Conservation (phyloP, 345 rosid genomes). For the Viola odorata region DNA sequence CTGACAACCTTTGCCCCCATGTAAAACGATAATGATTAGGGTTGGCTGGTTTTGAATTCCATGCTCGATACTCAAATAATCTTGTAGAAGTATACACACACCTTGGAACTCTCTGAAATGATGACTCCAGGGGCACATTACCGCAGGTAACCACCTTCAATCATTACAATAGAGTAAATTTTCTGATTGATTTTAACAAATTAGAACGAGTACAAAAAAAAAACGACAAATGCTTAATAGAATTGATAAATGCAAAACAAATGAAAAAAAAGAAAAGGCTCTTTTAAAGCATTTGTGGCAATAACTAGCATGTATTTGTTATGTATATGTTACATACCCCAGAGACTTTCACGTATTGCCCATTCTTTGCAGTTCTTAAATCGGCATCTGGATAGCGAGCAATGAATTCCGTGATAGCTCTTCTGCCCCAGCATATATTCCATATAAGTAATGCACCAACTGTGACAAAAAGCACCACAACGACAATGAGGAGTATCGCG, state of each 20-base stretch:
- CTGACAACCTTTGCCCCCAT: slow-evolving; percentile 76
- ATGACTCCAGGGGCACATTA: slow-evolving; percentile 87
- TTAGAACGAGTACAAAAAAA: neutral
- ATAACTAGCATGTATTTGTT: too few species aligned
- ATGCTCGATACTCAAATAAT: slow-evolving; percentile 81
- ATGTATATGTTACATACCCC: slow-evolving; percentile 52
- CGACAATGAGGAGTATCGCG: slow-evolving; percentile 61
- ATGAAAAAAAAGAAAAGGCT: too few species aligned
- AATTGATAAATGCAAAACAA: too few species aligned
- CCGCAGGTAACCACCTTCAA: slow-evolving; percentile 93
- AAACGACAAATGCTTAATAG: too few species aligned
- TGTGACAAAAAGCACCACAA: slow-evolving; percentile 54
- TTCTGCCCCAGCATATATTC: slow-evolving; percentile 73
- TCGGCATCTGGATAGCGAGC: slow-evolving; percentile 77
- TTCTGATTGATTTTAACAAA: neutral
- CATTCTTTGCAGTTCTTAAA: slow-evolving; percentile 85
- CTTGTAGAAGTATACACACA: slow-evolving; percentile 85
- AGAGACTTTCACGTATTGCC: slow-evolving; percentile 84
- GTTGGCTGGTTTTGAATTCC: slow-evolving; percentile 86
- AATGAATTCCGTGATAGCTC: slow-evolving; percentile 50
- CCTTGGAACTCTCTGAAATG: slow-evolving; percentile 84
- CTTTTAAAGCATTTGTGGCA: neutral
- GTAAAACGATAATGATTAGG: slow-evolving; percentile 73
- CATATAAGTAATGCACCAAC: slow-evolving; percentile 55
- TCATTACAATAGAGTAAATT: slow-evolving; percentile 6